These are phyloP conservation scores for Pseudogymnoascus sp. DNA, from an alignment of 2,329 filamentous ascomycete genomes.

Conservation along the genomic window DNA sequence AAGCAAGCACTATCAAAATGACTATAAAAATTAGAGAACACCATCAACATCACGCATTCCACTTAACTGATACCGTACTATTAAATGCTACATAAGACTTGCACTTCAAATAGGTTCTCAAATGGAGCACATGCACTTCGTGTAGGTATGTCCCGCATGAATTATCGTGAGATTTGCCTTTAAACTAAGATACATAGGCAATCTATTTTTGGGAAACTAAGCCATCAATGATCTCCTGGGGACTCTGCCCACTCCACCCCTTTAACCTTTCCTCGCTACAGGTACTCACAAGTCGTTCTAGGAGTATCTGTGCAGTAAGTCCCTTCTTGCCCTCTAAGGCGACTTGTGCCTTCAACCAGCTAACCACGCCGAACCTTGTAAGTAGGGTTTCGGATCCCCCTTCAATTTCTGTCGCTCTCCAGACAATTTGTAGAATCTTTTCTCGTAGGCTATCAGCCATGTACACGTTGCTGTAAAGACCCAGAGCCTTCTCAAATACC, in stretches of 20 bases:
- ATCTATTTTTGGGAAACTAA: slow-evolving; percentile 5
- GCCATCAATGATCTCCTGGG: slow-evolving; percentile 17
- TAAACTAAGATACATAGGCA: background rate
- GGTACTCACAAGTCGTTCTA: slow-evolving; percentile 50
- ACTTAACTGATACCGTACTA: too few relatives aligned
- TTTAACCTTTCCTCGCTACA: slow-evolving; percentile 58
- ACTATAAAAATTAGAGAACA: background rate
- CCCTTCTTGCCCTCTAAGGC: slow-evolving; percentile 40
- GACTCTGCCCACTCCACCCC: slow-evolving; percentile 50
- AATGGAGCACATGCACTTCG: background rate
- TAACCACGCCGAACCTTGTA: slow-evolving; percentile 65
- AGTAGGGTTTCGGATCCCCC: slow-evolving; percentile 72
- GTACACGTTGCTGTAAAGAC: slow-evolving; percentile 59
- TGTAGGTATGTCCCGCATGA: background rate
- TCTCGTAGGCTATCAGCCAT: slow-evolving; percentile 48
- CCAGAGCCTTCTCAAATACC: slow-evolving; percentile 68
- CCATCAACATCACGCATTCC: background rate
- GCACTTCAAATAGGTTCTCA: background rate
- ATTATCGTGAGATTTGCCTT: background rate
- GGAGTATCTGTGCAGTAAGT: slow-evolving; percentile 45
- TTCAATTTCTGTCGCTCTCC: slow-evolving; percentile 57
- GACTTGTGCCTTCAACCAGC: slow-evolving; percentile 61
- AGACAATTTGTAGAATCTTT: slow-evolving; percentile 53
- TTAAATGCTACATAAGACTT: background rate
- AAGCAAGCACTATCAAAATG: background rate